These are phyloP conservation scores for Proliferodiscus dingleyae DNA, from an alignment of 2,329 filamentous ascomycete species.

Conservation along the genomic window DNA sequence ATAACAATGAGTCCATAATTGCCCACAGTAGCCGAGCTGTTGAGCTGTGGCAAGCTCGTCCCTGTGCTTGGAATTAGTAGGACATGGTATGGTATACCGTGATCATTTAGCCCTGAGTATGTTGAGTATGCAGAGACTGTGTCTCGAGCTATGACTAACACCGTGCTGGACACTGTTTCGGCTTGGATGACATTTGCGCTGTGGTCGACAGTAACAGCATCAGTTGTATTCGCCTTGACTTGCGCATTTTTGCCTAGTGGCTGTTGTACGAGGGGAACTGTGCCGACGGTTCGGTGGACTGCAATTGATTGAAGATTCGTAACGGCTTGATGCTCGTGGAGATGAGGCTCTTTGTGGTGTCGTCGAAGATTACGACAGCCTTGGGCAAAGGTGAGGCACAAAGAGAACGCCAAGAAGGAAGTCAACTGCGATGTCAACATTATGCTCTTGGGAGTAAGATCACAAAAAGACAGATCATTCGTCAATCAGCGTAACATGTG, in stretches of 20 bases:
- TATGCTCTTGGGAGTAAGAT: slow-evolving; percentile 1
- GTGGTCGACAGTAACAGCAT: background rate
- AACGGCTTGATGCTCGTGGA: background rate
- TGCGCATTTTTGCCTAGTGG: background rate
- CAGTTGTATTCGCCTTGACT: slow-evolving; percentile 7
- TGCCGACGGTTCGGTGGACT: background rate
- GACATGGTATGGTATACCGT: slow-evolving; percentile 55
- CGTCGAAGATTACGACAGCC: slow-evolving; percentile 10
- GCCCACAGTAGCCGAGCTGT: slow-evolving; percentile 40
- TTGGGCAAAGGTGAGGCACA: slow-evolving; percentile 9
- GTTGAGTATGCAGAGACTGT: slow-evolving; percentile 42
- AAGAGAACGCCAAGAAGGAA: slow-evolving; percentile 8
- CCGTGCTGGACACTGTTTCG: slow-evolving; percentile 35
- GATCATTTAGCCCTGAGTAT: slow-evolving; percentile 51
- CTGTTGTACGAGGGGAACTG: slow-evolving; percentile 5
- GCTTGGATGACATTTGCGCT: background rate
- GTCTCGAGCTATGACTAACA: slow-evolving; percentile 53
- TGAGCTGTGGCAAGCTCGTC: slow-evolving; percentile 47
- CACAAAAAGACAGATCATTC: slow-evolving; percentile 5
- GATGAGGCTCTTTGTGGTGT: slow-evolving; percentile 1
- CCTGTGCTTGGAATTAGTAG: slow-evolving; percentile 49
- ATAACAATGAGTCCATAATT: slow-evolving; percentile 56
- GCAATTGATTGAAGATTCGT: slow-evolving; percentile 13
- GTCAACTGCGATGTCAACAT: slow-evolving; percentile 8
- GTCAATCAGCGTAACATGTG: slow-evolving; percentile 2